Conservation (phyloP, 805 yeast species). For the Candida xiaguanensis region DNA sequence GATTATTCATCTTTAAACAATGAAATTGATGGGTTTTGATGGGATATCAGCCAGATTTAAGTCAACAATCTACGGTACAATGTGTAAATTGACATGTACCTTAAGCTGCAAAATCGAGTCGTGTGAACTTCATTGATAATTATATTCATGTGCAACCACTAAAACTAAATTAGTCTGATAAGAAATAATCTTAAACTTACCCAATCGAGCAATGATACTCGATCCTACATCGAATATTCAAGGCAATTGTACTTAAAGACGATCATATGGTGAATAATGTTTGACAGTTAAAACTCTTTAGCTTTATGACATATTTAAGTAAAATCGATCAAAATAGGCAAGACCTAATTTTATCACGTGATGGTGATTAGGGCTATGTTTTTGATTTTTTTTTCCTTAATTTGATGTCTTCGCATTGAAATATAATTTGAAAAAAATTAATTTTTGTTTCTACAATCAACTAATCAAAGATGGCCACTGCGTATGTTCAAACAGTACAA, state of each 20-base stretch:
- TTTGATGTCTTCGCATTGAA: not conserved
- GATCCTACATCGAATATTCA: not conserved
- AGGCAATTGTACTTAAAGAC: too few species aligned
- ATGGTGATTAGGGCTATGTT: not conserved
- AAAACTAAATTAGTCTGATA: not conserved
- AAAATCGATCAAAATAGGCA: too few species aligned
- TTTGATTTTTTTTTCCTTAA: not conserved
- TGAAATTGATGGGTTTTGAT: too few species aligned
- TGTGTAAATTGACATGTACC: not conserved
- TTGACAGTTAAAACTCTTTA: too few species aligned
- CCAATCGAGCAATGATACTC: not conserved
- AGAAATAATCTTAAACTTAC: not conserved
- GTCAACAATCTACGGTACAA: not conserved
- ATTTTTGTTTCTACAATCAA: constrained; percentile 1
- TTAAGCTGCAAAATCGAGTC: not conserved
- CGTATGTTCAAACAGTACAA: constrained; percentile 2
- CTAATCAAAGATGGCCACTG: constrained; percentile 6
- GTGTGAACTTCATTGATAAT: not conserved
- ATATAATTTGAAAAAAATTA: not conserved
- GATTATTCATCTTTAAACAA: constrained; percentile 4
- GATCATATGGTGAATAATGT: too few species aligned
- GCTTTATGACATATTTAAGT: too few species aligned
- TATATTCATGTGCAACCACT: not conserved
- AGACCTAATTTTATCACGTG: constrained; percentile 1
- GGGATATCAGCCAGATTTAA: not conserved